A percentile compares a stretch with the other conserved stretches of the same genome.
Conservation (phyloP, 352 stramenopile genomes). For the Pelagophyceae sp. region DNA sequence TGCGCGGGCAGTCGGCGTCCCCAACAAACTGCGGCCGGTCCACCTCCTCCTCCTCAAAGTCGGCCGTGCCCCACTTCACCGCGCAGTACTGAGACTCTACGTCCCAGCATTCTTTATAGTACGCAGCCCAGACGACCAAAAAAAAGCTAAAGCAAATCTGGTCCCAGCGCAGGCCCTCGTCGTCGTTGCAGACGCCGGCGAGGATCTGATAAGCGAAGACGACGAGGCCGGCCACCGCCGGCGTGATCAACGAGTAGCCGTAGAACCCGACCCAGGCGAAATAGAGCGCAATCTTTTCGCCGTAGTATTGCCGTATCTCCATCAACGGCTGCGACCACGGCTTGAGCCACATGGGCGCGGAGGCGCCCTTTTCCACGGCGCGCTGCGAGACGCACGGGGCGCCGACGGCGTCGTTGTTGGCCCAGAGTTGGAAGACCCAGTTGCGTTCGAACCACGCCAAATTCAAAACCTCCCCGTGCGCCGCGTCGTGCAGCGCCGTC, state of each 20-base stretch:
- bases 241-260: conserved; percentile 61
- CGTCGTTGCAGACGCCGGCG: conserved; percentile 27
- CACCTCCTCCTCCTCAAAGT: conserved; percentile 35
- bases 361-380: neutral
- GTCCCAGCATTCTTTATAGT: conserved; percentile 72
- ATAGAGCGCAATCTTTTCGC: conserved; percentile 71
- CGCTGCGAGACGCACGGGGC: neutral
- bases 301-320: conserved; percentile 39
- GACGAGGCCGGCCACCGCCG: conserved; percentile 47
- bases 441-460: conserved; percentile 7
- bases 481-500: conserved; percentile 21
- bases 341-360: conserved; percentile 11
- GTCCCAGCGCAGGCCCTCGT: conserved; percentile 49
- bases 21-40: conserved; percentile 29
- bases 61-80: conserved; percentile 57
- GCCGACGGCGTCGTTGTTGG: neutral
- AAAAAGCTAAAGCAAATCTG: conserved; percentile 51
- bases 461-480: conserved; percentile 1
- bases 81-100: conserved; percentile 67
- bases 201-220: neutral
- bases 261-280: conserved; percentile 78
- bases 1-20: conserved; percentile 17
- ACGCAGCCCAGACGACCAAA: conserved; percentile 65
- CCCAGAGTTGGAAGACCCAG: conserved; percentile 11
- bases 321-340: conserved; percentile 35